A percentile compares a stretch with the other conserved stretches of the same genome.
Evolutionary conservation across 2,329 filamentous ascomycete species (phyloP).

Genomic region (Niveomyces coronatus): DNA sequence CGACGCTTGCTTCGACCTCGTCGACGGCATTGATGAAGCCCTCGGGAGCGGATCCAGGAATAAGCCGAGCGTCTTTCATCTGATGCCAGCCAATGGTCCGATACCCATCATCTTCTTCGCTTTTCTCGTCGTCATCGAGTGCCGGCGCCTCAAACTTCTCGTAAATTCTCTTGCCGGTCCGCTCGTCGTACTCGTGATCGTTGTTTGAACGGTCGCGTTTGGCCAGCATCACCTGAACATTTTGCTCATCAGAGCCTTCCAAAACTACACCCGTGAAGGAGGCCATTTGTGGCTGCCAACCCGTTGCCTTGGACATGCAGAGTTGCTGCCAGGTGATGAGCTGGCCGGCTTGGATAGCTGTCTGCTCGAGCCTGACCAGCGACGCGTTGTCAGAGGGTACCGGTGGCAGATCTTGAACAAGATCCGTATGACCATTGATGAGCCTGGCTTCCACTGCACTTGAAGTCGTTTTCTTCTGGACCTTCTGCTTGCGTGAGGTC

Average conservation of each 20-base stretch:
- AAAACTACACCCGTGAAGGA: conserved; percentile 57
- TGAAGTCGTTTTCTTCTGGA: conserved; percentile 28
- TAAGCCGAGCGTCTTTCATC: conserved; percentile 57
- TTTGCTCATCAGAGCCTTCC: conserved; percentile 38
- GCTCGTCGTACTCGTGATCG: conserved; percentile 51
- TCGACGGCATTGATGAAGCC: conserved; percentile 16
- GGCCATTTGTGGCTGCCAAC: conserved; percentile 55
- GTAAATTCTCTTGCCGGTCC: conserved; percentile 63
- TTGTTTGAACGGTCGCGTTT: conserved; percentile 53
- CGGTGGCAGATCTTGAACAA: conserved; percentile 46
- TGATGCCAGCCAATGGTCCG: conserved; percentile 51
- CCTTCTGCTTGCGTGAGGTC: conserved; percentile 17
- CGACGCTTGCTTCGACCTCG: conserved; percentile 5
- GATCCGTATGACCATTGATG: conserved; percentile 17
- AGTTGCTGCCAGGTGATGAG: conserved; percentile 60
- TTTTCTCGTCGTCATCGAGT: conserved; percentile 47
- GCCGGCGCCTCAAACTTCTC: conserved; percentile 67
- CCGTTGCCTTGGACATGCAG: conserved; percentile 48
- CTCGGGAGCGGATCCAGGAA: conserved; percentile 29
- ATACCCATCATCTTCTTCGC: conserved; percentile 50
- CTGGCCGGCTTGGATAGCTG: conserved; percentile 45
- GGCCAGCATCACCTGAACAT: conserved; percentile 55
- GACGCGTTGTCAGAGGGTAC: conserved; percentile 46
- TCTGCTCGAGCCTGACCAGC: conserved; percentile 39
- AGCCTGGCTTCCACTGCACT: background rate